Evolutionary conservation across 2,329 filamentous ascomycete genomes (phyloP).

Genomic region (Aureobasidium subglaciale): DNA sequence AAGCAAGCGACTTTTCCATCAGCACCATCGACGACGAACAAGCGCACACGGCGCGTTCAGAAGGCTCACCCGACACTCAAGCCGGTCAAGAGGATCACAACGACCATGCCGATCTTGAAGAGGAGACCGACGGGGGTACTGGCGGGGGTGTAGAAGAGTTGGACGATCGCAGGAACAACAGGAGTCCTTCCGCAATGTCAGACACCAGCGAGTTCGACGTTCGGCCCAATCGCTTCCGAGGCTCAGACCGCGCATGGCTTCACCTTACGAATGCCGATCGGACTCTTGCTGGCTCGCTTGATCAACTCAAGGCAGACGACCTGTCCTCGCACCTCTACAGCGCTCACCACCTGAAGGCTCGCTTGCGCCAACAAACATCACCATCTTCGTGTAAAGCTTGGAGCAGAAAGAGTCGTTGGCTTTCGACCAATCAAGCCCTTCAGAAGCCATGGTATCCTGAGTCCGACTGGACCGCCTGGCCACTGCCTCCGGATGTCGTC

Average conservation of each 20-base stretch:
- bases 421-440: conserved; percentile 26
- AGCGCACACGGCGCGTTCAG: background rate
- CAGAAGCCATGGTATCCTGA: conserved; percentile 38
- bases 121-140: background rate
- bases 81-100: background rate
- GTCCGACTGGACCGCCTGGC: conserved; percentile 78
- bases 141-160: background rate
- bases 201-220: background rate
- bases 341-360: conserved; percentile 59
- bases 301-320: conserved; percentile 57
- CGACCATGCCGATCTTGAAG: background rate
- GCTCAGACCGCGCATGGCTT: conserved; percentile 60
- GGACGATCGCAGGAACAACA: background rate
- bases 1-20: conserved; percentile 9
- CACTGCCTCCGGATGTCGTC: conserved; percentile 56
- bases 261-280: conserved; percentile 56
- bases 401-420: conserved; percentile 37
- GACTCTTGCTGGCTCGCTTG: conserved; percentile 55
- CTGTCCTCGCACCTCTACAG: conserved; percentile 74
- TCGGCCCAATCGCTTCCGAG: conserved; percentile 55
- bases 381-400: conserved; percentile 22
- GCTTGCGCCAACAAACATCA: conserved; percentile 23
- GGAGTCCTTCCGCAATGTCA: background rate
- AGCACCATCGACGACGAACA: conserved; percentile 1
- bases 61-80: background rate